Evolutionary conservation across 768 basidiomycete species (phyloP), one percentile per base, ranked within the genome.

Genomic region (Zangia roseola): DNA sequence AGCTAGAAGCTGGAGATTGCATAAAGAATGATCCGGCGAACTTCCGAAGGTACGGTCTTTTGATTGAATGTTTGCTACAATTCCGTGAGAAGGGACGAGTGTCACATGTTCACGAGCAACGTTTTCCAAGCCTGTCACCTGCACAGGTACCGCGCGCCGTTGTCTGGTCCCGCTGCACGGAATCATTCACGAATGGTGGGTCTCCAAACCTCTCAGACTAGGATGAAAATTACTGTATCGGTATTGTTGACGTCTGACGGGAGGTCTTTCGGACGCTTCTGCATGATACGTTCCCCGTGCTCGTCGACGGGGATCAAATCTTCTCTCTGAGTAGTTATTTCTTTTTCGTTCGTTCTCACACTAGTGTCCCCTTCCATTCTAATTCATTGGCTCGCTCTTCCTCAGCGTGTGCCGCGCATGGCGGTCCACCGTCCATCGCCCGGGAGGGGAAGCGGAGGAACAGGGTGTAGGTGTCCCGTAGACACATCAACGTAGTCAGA

Each of bases 271-370:
- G 34, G 64, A 53, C 58, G 68, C 64, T 66, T 35, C 60, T 56
- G 53, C 35, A 53, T 64, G 67, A 68, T 57, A 24, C 23, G n/a
- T 19, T 57, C 47, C 54, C 56, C 19, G 57, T 55, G 46, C 2
- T 14, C 9, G 6, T 12, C n/a, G 48, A 45, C 54, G 25, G 58
- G 59, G 56, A 55, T 12, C 5, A 6, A 47, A 68, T 68, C 67
- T 68, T 68, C 67, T 68, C 68, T 69, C 68, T 69, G 67, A 68
- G 28, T 45, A 26, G 10, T 49, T 19, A 20, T 40, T 35, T 44
- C 5, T 38, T 34, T n/a, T 16, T 31, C 30, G 2, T 25, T 25
- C 38, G 2, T 40, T 30, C 43, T 17, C 43, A 36, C n/a, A 10
- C 19, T 16, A 12, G 28, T 21, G 2, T 6, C 24, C 45, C 36